Evolutionary conservation across 1,284 basidiomycete species (phyloP).

Genomic region (Papiliotrema terrestris): DNA sequence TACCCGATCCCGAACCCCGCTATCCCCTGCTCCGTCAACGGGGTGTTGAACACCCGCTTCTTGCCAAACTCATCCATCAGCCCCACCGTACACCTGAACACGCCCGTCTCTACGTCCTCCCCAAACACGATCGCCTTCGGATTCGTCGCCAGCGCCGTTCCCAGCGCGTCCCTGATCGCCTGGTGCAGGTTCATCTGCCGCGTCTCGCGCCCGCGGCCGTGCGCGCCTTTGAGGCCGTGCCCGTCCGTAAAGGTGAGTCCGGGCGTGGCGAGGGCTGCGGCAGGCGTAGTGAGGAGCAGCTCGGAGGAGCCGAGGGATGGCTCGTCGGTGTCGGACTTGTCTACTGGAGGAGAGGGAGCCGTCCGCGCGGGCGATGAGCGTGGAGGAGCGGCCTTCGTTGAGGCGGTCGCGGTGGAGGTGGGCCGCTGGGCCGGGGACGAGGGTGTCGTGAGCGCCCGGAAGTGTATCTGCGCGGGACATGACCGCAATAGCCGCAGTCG

Average conservation of each 20-base stretch:
- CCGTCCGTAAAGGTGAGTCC: constrained; percentile 68
- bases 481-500: too few relatives aligned
- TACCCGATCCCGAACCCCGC: constrained; percentile 91
- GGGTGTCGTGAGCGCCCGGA: too few relatives aligned
- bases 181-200: constrained; percentile 89
- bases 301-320: constrained; percentile 1
- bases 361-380: not conserved
- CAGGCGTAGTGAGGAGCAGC: not conserved
- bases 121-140: constrained; percentile 86
- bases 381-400: too few relatives aligned
- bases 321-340: not conserved
- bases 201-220: constrained; percentile 73
- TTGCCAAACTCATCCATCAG: constrained; percentile 88
- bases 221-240: constrained; percentile 51
- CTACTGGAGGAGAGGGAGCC: not conserved
- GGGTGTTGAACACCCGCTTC: constrained; percentile 93
- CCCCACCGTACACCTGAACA: constrained; percentile 74
- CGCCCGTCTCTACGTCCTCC: constrained; percentile 89
- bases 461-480: too few relatives aligned
- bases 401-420: too few relatives aligned
- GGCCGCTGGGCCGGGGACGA: too few relatives aligned
- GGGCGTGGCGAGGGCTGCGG: constrained; percentile 61
- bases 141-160: constrained; percentile 77
- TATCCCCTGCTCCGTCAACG: constrained; percentile 89
- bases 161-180: constrained; percentile 81